Base-by-base conservation (phyloP, 1,284 basidiomycete genomes). In the Naganishia albida region DNA sequence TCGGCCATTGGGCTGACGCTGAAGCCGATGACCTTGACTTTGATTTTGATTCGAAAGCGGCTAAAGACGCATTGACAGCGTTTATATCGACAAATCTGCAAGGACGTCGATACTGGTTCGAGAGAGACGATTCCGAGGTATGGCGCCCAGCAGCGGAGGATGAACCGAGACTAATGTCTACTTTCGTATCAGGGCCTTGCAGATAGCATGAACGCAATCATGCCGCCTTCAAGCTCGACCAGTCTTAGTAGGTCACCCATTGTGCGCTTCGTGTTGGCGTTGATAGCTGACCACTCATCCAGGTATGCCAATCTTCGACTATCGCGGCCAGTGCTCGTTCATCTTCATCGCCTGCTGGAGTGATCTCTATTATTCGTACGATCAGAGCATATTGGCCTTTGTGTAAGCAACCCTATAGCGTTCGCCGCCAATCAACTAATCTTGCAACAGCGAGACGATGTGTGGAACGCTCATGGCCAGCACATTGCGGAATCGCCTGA, bases 271-370 rank as follows among this genome's bases (percentile, higher is more conserved):
- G 18, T 0, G 23, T 16, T 12, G 13, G 7, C 20, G 23, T 16
- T 13, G 34, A 20, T 18, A n/a, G 34, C 34, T 42, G 48, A 25
- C 6, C 38, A 38, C 34, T 48, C 43, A 8, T 2, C 20, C 39
- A 67, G 75, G 74, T 8, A 72, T 77, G 72, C 75, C 75, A 1
- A 68, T 77, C 23, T 77, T 75, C 65, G 75, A 73, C 2, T 77
- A 75, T 52, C 72, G 75, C 49, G 75, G 75, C 16, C 74, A 76
- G 56, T 73, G 73, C 20, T 67, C 74, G 15, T 77, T 77, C 65
- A 72, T 73, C 10, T 69, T 77, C 20, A 74, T 75, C 1, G 74
- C 72, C 0, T 76, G 74, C 60, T 77, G 74, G 74, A 74, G 69
- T 15, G 75, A 77, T 66, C 73, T 73, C 13, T 65, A 76, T 8